A percentile compares a stretch with the other conserved stretches of the same genome.
phyloP scores from a whole-genome alignment of 2,329 filamentous ascomycete species.

The Pezicula neosporulosa region DNA sequence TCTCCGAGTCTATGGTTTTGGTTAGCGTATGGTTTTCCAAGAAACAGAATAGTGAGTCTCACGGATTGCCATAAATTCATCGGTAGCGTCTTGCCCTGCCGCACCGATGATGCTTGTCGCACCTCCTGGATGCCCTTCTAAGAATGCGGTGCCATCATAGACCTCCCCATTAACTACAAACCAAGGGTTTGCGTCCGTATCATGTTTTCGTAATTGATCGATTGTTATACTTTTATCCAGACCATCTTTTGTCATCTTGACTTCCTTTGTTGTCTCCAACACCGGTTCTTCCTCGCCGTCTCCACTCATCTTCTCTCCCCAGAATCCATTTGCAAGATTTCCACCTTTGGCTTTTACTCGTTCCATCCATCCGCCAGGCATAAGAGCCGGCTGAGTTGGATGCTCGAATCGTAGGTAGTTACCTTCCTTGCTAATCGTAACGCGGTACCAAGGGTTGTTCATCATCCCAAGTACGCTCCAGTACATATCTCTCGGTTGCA shows the following conservation, averaged over 20 bases:
- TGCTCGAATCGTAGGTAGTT: slow-evolving; percentile 75
- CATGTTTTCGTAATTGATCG: slow-evolving; percentile 69
- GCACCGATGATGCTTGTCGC: slow-evolving; percentile 79
- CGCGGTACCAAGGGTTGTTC: slow-evolving; percentile 93
- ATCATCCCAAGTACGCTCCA: slow-evolving; percentile 97
- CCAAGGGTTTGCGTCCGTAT: slow-evolving; percentile 67
- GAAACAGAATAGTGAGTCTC: slow-evolving; percentile 36
- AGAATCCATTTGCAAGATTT: slow-evolving; percentile 75
- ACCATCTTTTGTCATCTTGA: slow-evolving; percentile 73
- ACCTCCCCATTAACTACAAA: slow-evolving; percentile 87
- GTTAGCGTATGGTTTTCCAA: slow-evolving; percentile 21
- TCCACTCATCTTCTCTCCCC: slow-evolving; percentile 69
- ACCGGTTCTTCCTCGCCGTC: slow-evolving; percentile 40
- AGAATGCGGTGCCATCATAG: slow-evolving; percentile 78
- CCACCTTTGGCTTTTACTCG: slow-evolving; percentile 79
- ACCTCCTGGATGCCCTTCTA: slow-evolving; percentile 82
- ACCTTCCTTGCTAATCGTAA: slow-evolving; percentile 69
- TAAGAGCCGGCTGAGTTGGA: slow-evolving; percentile 75
- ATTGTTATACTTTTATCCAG: slow-evolving; percentile 62
- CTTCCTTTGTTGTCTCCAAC: slow-evolving; percentile 56
- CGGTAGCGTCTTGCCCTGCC: slow-evolving; percentile 77
- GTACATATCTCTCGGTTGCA: slow-evolving; percentile 91
- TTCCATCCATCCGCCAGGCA: slow-evolving; percentile 90
- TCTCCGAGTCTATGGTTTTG: slow-evolving; percentile 71
- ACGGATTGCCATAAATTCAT: slow-evolving; percentile 93